Base-by-base conservation (phyloP, 208 protist species). In the Trypanosoma vivax region DNA sequence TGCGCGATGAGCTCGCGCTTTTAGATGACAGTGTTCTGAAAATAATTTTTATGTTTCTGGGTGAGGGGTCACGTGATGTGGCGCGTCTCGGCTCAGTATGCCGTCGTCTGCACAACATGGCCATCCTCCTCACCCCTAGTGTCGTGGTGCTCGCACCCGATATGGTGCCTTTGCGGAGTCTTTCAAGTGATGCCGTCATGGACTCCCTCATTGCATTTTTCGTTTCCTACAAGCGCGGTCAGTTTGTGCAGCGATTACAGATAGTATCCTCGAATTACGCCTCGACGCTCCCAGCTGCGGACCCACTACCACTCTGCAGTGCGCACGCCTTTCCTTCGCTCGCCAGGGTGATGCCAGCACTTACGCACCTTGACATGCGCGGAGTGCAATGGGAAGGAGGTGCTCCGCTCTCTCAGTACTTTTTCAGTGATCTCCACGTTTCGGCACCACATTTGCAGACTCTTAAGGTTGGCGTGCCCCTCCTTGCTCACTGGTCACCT, bases 361-460 rank as follows among this genome's bases (percentile, higher is more conserved):
- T 93, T 9, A 66, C 58, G 11, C 55, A 38, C 38, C 69, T 93
- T 19, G 86, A 93, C 40, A 25, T 93, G 10, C 76, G 86, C 18
- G 79, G 84, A n/a, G 82, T 90, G 25, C 50, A 31, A 37, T 83
- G 79, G 70, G 47, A 63, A 18, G 47, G 55, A 18, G 14, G 69
- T 47, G 30, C 30, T 43, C 24, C 19, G 18, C 51, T 46, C 5
- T 10, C 25, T 39, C 30, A 59, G 34, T 58, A 71, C 50, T 73
- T 93, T n/a, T 73, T 93, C 21, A 73, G 60, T 23, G 86, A 90
- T 60, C 56, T 93, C 5, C 57, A 90, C 65, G 43, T 88, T 33
- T 71, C 73, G n/a, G 71, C 62, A 5, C 73, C 71, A 19, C 33
- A 57, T 14, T 65, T 90, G 49, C 49, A 56, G 37, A 73, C 63